Conservation (phyloP, 768 basidiomycete species). For the Infundibulicybe gibba region DNA sequence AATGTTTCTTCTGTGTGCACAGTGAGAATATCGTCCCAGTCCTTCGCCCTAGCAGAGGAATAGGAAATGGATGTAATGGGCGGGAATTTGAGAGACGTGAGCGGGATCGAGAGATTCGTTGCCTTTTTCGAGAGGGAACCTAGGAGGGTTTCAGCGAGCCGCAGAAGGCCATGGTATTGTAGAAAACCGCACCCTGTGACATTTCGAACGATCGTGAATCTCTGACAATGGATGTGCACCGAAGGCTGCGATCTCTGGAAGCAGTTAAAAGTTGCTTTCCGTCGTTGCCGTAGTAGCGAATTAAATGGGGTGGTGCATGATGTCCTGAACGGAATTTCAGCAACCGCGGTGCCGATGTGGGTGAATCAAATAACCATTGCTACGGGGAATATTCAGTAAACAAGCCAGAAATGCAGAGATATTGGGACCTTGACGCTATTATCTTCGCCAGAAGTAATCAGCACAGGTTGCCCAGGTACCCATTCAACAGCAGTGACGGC, state of each 20-base stretch:
- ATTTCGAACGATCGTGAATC: conserved; percentile 95
- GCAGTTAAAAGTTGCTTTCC: conserved; percentile 92
- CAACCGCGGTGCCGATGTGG: conserved; percentile 78
- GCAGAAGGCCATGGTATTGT: background rate
- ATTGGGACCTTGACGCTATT: conserved; percentile 86
- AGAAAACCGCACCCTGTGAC: conserved; percentile 69
- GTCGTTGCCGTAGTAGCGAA: conserved; percentile 95
- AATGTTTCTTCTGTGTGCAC: conserved; percentile 79
- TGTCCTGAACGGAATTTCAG: conserved; percentile 94
- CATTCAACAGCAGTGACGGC: conserved; percentile 82
- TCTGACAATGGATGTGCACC: conserved; percentile 89
- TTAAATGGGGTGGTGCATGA: conserved; percentile 83
- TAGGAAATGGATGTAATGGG: conserved; percentile 75
- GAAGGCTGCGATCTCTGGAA: conserved; percentile 82
- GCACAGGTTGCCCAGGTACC: conserved; percentile 88
- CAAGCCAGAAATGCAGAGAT: background rate
- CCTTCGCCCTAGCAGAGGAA: conserved; percentile 79
- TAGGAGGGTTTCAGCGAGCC: conserved; percentile 18
- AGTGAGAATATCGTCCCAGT: conserved; percentile 98
- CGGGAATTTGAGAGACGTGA: conserved; percentile 82
- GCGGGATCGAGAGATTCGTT: conserved; percentile 67
- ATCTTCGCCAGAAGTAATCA: conserved; percentile 89
- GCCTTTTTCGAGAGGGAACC: conserved; percentile 86
- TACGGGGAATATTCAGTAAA: conserved; percentile 23
- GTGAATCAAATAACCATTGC: conserved; percentile 99